Evolutionary conservation across 129 eudicot genomes (phyloP), one percentile per base, ranked within the genome.

Genomic region (Oenanthe sinensis): DNA sequence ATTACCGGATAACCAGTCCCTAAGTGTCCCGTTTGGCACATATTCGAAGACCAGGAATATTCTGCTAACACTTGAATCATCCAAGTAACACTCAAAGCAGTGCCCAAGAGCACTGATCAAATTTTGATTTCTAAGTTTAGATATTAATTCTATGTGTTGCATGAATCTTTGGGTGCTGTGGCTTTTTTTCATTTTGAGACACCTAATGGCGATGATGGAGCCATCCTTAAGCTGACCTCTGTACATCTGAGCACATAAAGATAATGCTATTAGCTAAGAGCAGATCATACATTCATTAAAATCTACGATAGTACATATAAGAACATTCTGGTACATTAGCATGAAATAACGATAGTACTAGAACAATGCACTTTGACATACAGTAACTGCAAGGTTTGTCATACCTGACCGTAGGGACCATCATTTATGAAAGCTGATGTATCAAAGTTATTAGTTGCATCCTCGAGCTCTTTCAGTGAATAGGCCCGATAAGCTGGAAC

Each of bases 101-200:
- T 91, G 97, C 78, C 97, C 97, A 6, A 91, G 78, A 22, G 89
- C 85, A 82, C 90, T 87, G 75, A 87, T 90, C 75, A 91, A 75
- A 78, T 89, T 84, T 42, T 81, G 77, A 58, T 91, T 89, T 71
- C 90, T 87, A 43, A 91, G 91, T 83, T 87, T 87, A 26, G 93
- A 79, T 28, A 85, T 77, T 74, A 85, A 80, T 69, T 87, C 97
- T 62, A 89, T 79, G 83, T 87, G 89, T 67, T 81, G 87, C 30
- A 85, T 87, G 46, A 81, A 84, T 71, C 65, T 77, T 52, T 87
- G 91, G 70, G 85, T 79, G 75, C 75, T 78, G 37, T 80, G 80
- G 33, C 79, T 73, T 87, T 85, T 85, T 89, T 55, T 88, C 86
- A 88, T 50, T 80, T 85, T 87, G 43, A 88, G 22, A 81, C 91